Evolutionary conservation across 2,329 filamentous ascomycete species (phyloP).

Genomic region (Thielaviopsis cerberus): DNA sequence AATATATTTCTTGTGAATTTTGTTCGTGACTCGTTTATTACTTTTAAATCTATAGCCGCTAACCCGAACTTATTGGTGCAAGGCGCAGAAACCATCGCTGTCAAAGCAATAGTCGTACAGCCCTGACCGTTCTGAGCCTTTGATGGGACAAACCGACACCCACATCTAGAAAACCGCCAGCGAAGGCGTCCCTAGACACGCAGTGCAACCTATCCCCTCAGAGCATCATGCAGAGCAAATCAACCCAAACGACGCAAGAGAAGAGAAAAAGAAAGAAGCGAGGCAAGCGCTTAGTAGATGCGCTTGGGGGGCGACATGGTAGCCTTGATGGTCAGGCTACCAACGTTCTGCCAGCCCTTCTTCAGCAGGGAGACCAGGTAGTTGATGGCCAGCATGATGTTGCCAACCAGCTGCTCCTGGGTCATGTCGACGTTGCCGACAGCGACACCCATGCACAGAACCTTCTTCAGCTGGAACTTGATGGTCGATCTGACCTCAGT

Average conservation of each 20-base stretch:
- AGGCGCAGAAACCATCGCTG: not conserved
- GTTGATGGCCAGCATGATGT: slow-evolving; percentile 99
- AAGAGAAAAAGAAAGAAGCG: slow-evolving; percentile 13
- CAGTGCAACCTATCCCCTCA: not conserved
- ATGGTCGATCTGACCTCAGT: slow-evolving; percentile 99
- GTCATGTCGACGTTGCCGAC: slow-evolving; percentile 97
- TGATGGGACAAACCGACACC: not conserved
- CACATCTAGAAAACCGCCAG: not conserved
- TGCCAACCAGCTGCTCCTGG: slow-evolving; percentile 84
- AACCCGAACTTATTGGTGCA: not conserved
- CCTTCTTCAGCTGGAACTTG: slow-evolving; percentile 99
- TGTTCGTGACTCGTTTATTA: not conserved
- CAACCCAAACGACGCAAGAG: not conserved
- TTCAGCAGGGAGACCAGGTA: slow-evolving; percentile 98
- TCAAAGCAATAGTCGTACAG: not conserved
- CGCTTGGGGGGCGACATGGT: slow-evolving; percentile 98
- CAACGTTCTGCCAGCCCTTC: slow-evolving; percentile 99
- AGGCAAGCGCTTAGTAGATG: slow-evolving; percentile 55
- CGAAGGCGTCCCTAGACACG: not conserved
- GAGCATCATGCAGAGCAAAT: not conserved
- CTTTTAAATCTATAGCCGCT: not conserved
- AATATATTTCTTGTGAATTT: not conserved
- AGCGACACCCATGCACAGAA: slow-evolving; percentile 98
- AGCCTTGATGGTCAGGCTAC: slow-evolving; percentile 98
- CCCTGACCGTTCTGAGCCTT: not conserved